Evolutionary conservation across 768 basidiomycete species (phyloP), one percentile per base, ranked within the genome.

Genomic region (Russula vinacea): DNA sequence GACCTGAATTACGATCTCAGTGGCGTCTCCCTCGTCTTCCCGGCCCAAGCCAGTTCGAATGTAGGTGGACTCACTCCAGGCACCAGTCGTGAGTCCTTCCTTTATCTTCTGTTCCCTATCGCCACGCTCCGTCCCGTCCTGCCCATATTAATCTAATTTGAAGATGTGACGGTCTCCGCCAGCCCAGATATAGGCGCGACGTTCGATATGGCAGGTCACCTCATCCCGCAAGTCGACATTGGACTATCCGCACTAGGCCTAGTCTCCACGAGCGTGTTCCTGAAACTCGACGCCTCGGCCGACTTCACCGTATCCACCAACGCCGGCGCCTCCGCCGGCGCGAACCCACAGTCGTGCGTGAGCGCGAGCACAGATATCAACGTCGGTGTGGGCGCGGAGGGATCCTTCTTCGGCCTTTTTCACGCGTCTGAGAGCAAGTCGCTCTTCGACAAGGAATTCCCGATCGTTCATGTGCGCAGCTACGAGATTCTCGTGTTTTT

Each of bases 121-220:
- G 4, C 35, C 35, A 39, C 37, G 33, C 10, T 29, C 26, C 26
- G 29, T 29, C 29, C 29, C 29, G n/a, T 10, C 10, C 33, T 17
- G 22, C 53, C 49, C 16, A 7, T 14, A n/a, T 54, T 37, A 53
- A 53, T 32, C 10, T 11, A 22, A 45, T 5, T 22, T 5, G n/a
- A 45, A 19, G 42, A n/a, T 42, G 26, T 33, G 42, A 57, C 40
- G 3, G 11, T 45, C n/a, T 45, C 56, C 42, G 7, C 17, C 19
- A 10, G 11, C 42, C 42, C 42, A 29, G n/a, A 37, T 19, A 4
- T 44, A 13, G 56, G 17, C 5, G 17, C 26, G 29, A 44, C 2
- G 80, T 79, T 58, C n/a, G 16, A 76, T 70, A 62, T 83, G 32
- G 71, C 74, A 32, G 82, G 78, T 3, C 82, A 84, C 68, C 70